Conservation (phyloP, 169 alveolate genomes). For the Theileria sp. region DNA sequence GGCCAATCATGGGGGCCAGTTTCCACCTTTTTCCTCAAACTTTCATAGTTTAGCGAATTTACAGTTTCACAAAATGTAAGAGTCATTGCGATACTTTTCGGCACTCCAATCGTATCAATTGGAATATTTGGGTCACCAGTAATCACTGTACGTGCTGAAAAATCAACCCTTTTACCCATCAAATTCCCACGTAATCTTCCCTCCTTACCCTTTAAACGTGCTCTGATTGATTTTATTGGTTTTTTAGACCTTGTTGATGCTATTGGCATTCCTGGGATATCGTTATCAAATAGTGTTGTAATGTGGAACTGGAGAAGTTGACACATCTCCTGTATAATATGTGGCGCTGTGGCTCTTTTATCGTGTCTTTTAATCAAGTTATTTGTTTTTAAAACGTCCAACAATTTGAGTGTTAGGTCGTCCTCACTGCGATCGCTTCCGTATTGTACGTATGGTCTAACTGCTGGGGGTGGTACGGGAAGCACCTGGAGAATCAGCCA, state of each 20-base stretch:
- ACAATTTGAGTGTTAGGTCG: conserved; percentile 94
- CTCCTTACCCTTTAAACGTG: conserved; percentile 99
- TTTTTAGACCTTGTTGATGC: conserved; percentile 94
- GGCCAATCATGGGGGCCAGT: conserved; percentile 98
- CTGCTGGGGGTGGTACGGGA: conserved; percentile 99
- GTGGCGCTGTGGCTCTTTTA: conserved; percentile 88
- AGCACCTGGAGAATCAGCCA: conserved; percentile 93
- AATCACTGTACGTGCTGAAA: conserved; percentile 99
- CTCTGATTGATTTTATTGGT: conserved; percentile 97
- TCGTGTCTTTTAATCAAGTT: conserved; percentile 84
- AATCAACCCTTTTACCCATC: conserved; percentile 99
- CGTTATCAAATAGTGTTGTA: conserved; percentile 96
- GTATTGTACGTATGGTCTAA: conserved; percentile 95
- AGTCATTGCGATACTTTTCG: conserved; percentile 97
- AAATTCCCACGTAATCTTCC: conserved; percentile 98
- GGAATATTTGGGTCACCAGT: conserved; percentile 98
- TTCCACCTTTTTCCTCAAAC: conserved; percentile 86
- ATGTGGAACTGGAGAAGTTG: conserved; percentile 92
- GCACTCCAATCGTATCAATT: conserved; percentile 95
- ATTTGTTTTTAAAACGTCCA: conserved; percentile 94
- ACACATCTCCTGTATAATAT: conserved; percentile 88
- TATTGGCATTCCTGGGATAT: conserved; percentile 93
- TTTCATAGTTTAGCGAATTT: conserved; percentile 92
- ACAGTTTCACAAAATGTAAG: conserved; percentile 98
- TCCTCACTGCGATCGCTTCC: conserved; percentile 95